Conservation (phyloP, 2,329 filamentous ascomycete genomes). For the Monilinia polystroma region DNA sequence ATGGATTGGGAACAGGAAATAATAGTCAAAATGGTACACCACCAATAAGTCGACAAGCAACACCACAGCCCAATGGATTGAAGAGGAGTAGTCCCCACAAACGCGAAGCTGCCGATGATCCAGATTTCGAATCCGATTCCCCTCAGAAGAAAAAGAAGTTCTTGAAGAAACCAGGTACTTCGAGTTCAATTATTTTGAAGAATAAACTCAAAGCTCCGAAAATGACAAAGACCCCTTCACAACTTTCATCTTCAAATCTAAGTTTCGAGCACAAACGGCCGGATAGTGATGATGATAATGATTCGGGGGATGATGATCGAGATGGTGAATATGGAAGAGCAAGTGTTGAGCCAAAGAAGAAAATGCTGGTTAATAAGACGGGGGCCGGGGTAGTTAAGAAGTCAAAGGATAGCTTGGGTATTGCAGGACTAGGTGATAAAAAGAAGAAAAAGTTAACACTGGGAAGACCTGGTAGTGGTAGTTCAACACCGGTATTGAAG, state of each 20-base stretch:
- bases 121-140: slow-evolving; percentile 37
- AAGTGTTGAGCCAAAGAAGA: slow-evolving; percentile 35
- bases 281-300: slow-evolving; percentile 32
- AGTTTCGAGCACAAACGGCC: slow-evolving; percentile 34
- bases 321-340: slow-evolving; percentile 36
- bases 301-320: slow-evolving; percentile 35
- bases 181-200: slow-evolving; percentile 17
- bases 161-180: slow-evolving; percentile 31
- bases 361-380: slow-evolving; percentile 27
- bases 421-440: slow-evolving; percentile 3
- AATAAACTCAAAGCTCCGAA: slow-evolving; percentile 36
- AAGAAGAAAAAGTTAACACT: slow-evolving; percentile 29
- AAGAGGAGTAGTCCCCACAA: slow-evolving; percentile 38
- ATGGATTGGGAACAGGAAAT: slow-evolving; percentile 38
- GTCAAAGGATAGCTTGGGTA: slow-evolving; percentile 20
- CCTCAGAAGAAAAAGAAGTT: slow-evolving; percentile 39
- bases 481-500: slow-evolving; percentile 21
- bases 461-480: slow-evolving; percentile 24
- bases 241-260: slow-evolving; percentile 31
- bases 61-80: slow-evolving; percentile 45
- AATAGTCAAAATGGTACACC: slow-evolving; percentile 56
- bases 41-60: slow-evolving; percentile 62
- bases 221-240: slow-evolving; percentile 30
- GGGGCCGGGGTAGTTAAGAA: slow-evolving; percentile 23
- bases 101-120: slow-evolving; percentile 38